phyloP scores from a whole-genome alignment of 108 stramenopile genomes.

The Chaetoceros muelleri region DNA sequence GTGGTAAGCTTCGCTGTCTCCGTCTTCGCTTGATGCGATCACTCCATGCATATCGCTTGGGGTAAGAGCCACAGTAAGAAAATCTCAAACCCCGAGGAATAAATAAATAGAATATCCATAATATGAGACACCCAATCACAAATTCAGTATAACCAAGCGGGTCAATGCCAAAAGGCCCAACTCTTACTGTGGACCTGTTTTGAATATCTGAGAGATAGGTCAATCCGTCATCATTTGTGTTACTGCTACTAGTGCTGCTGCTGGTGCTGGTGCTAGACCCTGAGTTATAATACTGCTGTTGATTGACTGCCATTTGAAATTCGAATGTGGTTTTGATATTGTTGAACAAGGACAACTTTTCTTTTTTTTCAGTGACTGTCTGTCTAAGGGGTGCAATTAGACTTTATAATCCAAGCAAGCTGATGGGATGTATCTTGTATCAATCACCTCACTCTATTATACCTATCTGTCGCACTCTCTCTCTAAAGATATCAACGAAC shows the following conservation, averaged over 20 bases:
- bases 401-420: too few relatives aligned
- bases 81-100: conserved; percentile 59
- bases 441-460: too few relatives aligned
- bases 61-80: conserved; percentile 73
- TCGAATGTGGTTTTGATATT: neutral
- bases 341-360: too few relatives aligned
- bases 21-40: conserved; percentile 21
- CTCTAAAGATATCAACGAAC: too few relatives aligned
- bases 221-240: neutral
- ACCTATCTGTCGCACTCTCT: too few relatives aligned
- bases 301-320: too few relatives aligned
- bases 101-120: conserved; percentile 63
- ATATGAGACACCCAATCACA: conserved; percentile 32
- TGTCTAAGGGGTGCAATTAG: too few relatives aligned
- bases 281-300: neutral
- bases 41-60: conserved; percentile 78
- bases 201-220: neutral
- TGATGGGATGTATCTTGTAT: too few relatives aligned
- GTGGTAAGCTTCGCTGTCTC: conserved; percentile 22
- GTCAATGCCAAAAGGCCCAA: conserved; percentile 53
- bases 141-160: conserved; percentile 41
- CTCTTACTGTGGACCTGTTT: neutral
- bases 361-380: too few relatives aligned
- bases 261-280: neutral
- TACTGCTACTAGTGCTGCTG: neutral